Evolutionary conservation across 495 filamentous ascomycete species (phyloP).

Genomic region (Penicillium bovifimosum): DNA sequence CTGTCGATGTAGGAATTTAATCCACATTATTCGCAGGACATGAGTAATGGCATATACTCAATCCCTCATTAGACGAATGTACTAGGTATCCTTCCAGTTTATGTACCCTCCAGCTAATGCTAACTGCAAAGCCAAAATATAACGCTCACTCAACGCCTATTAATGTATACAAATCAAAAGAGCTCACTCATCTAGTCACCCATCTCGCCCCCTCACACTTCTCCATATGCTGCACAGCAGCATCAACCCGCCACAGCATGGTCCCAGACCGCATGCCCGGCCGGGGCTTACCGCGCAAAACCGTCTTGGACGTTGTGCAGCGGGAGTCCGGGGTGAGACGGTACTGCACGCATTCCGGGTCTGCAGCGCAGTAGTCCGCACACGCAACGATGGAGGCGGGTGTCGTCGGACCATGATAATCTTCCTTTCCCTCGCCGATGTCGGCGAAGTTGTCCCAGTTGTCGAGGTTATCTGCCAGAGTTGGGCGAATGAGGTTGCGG

Average conservation of each 20-base stretch:
- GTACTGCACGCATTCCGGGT: conserved; percentile 37
- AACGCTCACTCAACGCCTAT: neutral
- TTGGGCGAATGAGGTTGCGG: conserved; percentile 18
- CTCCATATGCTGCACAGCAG: conserved; percentile 12
- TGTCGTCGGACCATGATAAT: conserved; percentile 5
- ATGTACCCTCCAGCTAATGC: neutral
- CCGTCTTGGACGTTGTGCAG: conserved; percentile 21
- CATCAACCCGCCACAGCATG: conserved; percentile 29
- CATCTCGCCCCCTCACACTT: conserved; percentile 10
- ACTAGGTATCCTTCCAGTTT: no score
- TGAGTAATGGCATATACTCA: no score
- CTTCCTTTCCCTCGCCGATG: conserved; percentile 6
- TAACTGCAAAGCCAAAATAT: neutral
- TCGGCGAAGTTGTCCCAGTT: conserved; percentile 29
- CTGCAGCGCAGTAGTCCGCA: conserved; percentile 27
- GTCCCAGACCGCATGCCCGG: conserved; percentile 22
- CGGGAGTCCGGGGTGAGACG: conserved; percentile 26
- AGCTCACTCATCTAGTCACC: neutral
- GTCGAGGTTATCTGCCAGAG: conserved; percentile 9
- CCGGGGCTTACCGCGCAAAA: conserved; percentile 11
- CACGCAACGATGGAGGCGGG: conserved; percentile 29
- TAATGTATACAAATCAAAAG: neutral
- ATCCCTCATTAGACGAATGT: no score
- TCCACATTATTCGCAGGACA: no score
- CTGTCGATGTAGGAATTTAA: no score